Evolutionary conservation across 73 alveolate genomes (phyloP).

Genomic region (Blepharisma japonicum): DNA sequence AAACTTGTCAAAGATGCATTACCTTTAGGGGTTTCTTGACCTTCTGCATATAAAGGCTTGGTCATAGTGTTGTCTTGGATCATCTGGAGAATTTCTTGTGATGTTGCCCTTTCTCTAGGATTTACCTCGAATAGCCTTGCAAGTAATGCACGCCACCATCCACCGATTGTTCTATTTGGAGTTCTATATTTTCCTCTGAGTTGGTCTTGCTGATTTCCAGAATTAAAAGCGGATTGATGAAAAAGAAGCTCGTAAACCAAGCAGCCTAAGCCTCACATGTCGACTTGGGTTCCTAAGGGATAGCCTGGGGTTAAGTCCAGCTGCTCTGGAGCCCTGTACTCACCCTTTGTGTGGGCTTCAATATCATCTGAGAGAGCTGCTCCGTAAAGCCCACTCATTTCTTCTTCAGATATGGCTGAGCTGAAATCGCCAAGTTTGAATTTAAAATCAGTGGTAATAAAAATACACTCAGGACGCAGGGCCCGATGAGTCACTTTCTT

Average conservation of each 20-base stretch:
- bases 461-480: background rate
- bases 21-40: background rate
- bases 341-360: background rate
- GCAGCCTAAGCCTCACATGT: background rate
- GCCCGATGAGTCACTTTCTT: background rate
- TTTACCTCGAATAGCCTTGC: background rate
- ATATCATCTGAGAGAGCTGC: background rate
- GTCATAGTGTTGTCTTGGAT: background rate
- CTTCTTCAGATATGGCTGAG: background rate
- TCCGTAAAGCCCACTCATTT: background rate
- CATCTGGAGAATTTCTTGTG: background rate
- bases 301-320: background rate
- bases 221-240: background rate
- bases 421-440: background rate
- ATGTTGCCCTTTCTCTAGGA: background rate
- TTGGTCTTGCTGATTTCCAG: background rate
- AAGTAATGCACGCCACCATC: background rate
- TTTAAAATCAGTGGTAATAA: background rate
- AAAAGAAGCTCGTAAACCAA: background rate
- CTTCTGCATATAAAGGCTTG: background rate
- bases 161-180: background rate
- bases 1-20: background rate
- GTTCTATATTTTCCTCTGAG: slow-evolving; percentile 8
- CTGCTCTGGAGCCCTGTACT: slow-evolving; percentile 24
- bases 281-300: background rate